Conservation (phyloP, 164 flowering plant genomes). For the Houttuynia cordata region DNA sequence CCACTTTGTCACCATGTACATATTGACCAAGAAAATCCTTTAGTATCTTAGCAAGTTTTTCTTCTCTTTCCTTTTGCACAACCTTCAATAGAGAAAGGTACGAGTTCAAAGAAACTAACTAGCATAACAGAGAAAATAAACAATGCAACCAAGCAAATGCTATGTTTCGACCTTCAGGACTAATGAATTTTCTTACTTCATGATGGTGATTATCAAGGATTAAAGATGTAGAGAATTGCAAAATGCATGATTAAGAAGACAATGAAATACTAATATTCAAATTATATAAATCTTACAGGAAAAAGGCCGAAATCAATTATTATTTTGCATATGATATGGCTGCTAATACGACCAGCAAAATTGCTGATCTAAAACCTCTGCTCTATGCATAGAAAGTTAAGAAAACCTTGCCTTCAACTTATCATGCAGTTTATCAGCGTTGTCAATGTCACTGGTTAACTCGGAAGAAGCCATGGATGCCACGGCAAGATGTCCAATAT, state of each 20-base stretch:
- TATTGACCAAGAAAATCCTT: slow-evolving; percentile 60
- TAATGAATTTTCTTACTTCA: neutral
- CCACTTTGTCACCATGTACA: slow-evolving; percentile 59
- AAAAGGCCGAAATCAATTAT: neutral
- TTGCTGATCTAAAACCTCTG: too few relatives aligned
- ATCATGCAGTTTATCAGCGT: slow-evolving; percentile 50
- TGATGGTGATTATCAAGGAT: neutral
- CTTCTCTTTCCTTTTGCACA: slow-evolving; percentile 88
- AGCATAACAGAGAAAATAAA: too few relatives aligned
- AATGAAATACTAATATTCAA: neutral
- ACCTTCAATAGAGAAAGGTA: slow-evolving; percentile 30
- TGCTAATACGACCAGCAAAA: neutral
- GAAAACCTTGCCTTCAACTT: slow-evolving; percentile 56
- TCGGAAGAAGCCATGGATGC: slow-evolving; percentile 90
- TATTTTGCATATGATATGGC: neutral
- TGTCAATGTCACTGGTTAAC: slow-evolving; percentile 39
- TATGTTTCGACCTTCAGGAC: too few relatives aligned
- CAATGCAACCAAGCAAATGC: too few relatives aligned
- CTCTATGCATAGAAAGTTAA: too few relatives aligned
- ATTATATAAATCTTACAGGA: neutral
- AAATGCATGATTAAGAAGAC: neutral
- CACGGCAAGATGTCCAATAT: slow-evolving; percentile 81
- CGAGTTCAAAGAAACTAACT: too few relatives aligned
- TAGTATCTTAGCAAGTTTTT: slow-evolving; percentile 53
- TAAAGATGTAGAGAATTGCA: neutral